Evolutionary conservation across 495 filamentous ascomycete genomes (phyloP).

Genomic region (Penicillium soppii): DNA sequence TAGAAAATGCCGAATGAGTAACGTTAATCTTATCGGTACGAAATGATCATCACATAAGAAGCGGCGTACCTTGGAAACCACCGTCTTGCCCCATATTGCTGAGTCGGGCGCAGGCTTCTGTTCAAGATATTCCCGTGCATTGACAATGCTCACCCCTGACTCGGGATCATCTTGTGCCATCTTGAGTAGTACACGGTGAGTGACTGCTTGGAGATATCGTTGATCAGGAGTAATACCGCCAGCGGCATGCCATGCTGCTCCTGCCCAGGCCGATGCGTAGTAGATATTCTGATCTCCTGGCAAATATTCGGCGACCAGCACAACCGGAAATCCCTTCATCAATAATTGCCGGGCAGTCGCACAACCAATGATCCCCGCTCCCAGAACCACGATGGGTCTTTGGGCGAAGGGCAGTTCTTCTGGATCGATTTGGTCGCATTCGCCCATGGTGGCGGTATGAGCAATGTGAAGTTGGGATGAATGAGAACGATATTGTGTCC

Average conservation of each 20-base stretch:
- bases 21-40: neutral
- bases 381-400: constrained; percentile 39
- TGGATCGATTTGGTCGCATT: constrained; percentile 4
- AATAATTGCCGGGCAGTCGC: constrained; percentile 40
- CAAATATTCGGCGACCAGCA: constrained; percentile 41
- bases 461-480: neutral
- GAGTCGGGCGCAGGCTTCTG: constrained; percentile 34
- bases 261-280: constrained; percentile 48
- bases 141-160: constrained; percentile 39
- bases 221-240: constrained; percentile 39
- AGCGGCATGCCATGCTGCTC: constrained; percentile 47
- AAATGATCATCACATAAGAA: neutral
- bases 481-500: neutral
- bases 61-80: constrained; percentile 35
- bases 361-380: constrained; percentile 47
- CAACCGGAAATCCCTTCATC: constrained; percentile 37
- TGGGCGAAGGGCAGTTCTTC: constrained; percentile 32
- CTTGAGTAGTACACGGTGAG: constrained; percentile 36
- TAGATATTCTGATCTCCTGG: constrained; percentile 42
- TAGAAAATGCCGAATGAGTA: constrained; percentile 1
- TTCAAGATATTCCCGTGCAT: constrained; percentile 40
- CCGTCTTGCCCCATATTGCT: constrained; percentile 38
- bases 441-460: constrained; percentile 23
- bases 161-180: constrained; percentile 37
- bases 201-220: constrained; percentile 39